phyloP scores from a whole-genome alignment of 768 basidiomycete genomes.

The Coprinellus micaceus region DNA sequence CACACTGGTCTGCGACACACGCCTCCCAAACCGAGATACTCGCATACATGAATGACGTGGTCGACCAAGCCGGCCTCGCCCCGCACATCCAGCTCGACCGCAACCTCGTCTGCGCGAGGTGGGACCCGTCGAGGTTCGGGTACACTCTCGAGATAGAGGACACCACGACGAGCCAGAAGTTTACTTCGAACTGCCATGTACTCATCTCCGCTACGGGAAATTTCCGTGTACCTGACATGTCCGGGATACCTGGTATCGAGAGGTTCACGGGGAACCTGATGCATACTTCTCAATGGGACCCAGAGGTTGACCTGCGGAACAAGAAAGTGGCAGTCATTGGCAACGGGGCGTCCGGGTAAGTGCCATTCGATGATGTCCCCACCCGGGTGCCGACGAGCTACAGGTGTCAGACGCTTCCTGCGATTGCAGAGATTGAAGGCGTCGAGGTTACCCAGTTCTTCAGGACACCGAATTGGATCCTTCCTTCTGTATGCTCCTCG shows the following conservation, averaged over 20 bases:
- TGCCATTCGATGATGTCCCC: background rate
- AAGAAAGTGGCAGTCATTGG: slow-evolving; percentile 11
- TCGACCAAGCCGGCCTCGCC: slow-evolving; percentile 20
- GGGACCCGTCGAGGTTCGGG: slow-evolving; percentile 28
- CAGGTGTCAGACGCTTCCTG: background rate
- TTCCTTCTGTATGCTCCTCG: background rate
- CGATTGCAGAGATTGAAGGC: background rate
- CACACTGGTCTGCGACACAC: background rate
- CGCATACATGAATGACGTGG: background rate
- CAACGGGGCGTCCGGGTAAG: slow-evolving; percentile 12
- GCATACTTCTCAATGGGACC: slow-evolving; percentile 21
- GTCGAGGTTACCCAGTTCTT: background rate
- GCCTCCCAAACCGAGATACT: slow-evolving; percentile 6
- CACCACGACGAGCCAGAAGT: background rate
- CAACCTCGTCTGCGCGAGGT: slow-evolving; percentile 41
- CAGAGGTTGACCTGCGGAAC: slow-evolving; percentile 14
- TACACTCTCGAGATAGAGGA: background rate
- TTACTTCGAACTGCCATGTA: background rate
- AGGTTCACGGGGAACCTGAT: slow-evolving; percentile 16
- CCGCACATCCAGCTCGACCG: slow-evolving; percentile 40
- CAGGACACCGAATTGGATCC: background rate
- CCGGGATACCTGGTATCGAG: slow-evolving; percentile 16
- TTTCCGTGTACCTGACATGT: background rate
- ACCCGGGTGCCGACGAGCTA: too few relatives aligned
- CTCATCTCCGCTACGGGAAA: background rate